Percentiles rank a stretch among this genome's conserved stretches.
Evolutionary conservation across 2,329 filamentous ascomycete species (phyloP).

Genomic region (Talaromyces sp.): DNA sequence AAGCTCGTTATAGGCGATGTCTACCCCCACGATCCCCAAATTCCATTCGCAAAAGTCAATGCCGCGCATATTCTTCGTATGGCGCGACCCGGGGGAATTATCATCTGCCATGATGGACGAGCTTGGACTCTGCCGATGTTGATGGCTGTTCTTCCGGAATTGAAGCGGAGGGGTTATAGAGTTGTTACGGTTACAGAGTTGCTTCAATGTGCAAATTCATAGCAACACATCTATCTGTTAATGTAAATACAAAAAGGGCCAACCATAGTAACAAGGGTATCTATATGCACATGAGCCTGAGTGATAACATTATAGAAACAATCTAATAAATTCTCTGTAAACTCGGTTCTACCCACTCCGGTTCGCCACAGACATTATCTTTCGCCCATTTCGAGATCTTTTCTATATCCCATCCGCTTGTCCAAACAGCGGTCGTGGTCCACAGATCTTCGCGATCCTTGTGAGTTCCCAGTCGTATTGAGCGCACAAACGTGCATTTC

Average conservation of each 20-base stretch:
- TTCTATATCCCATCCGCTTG: constrained; percentile 27
- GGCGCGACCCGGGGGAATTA: constrained; percentile 70
- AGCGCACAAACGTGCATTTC: constrained; percentile 25
- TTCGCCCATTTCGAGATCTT: constrained; percentile 26
- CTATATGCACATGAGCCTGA: background rate
- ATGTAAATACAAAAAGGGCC: background rate
- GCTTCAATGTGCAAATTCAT: constrained; percentile 38
- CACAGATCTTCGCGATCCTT: constrained; percentile 17
- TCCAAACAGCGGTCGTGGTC: constrained; percentile 21
- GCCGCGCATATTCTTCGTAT: constrained; percentile 77
- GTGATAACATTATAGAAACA: background rate
- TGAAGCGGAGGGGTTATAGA: constrained; percentile 66
- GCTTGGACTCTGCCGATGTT: constrained; percentile 83
- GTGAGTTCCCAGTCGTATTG: constrained; percentile 24
- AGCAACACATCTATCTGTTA: background rate
- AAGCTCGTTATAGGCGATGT: constrained; percentile 75
- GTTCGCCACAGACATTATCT: constrained; percentile 22
- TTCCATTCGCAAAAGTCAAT: constrained; percentile 66
- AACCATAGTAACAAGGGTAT: background rate
- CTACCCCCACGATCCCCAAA: constrained; percentile 90
- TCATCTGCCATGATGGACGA: constrained; percentile 82
- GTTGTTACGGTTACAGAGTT: constrained; percentile 70
- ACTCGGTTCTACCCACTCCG: constrained; percentile 29
- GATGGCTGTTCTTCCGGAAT: constrained; percentile 65
- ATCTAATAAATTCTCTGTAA: constrained; percentile 26